Conservation (phyloP, 2,329 filamentous ascomycete genomes). For the Beauveria asiatica region DNA sequence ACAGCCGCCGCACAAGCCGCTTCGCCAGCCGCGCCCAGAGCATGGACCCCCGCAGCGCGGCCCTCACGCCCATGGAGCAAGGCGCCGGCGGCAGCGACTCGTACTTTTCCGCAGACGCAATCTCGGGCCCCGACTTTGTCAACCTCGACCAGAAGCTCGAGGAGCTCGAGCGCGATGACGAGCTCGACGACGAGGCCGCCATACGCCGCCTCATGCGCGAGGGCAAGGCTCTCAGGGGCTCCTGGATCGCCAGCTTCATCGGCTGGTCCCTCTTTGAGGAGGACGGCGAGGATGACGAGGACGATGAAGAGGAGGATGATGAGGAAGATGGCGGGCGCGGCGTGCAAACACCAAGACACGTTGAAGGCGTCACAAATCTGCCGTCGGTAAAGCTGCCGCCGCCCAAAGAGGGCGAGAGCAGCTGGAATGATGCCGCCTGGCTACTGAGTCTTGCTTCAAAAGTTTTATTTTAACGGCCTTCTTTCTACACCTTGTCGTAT, state of each 20-base stretch:
- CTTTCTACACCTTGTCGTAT: neutral
- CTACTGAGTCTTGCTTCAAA: slow-evolving; percentile 56
- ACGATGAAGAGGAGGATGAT: slow-evolving; percentile 29
- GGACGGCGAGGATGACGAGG: slow-evolving; percentile 45
- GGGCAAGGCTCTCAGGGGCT: slow-evolving; percentile 42
- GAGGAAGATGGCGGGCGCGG: slow-evolving; percentile 21
- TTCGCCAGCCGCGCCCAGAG: slow-evolving; percentile 30
- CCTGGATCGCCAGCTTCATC: slow-evolving; percentile 51
- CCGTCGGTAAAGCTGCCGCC: slow-evolving; percentile 39
- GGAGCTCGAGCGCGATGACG: slow-evolving; percentile 41
- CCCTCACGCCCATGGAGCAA: slow-evolving; percentile 37
- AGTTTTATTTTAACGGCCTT: slow-evolving; percentile 41
- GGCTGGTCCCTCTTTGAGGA: slow-evolving; percentile 56
- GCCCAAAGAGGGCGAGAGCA: slow-evolving; percentile 45
- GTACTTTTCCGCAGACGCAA: slow-evolving; percentile 33
- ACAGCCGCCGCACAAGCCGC: slow-evolving; percentile 42
- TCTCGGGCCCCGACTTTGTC: slow-evolving; percentile 53
- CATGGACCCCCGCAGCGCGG: slow-evolving; percentile 26
- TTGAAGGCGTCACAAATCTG: slow-evolving; percentile 32
- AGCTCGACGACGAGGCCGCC: slow-evolving; percentile 48
- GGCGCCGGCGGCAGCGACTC: slow-evolving; percentile 27
- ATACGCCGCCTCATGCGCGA: slow-evolving; percentile 48
- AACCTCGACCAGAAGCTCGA: slow-evolving; percentile 52
- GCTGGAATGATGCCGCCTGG: slow-evolving; percentile 62
- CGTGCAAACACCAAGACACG: slow-evolving; percentile 27